Base-by-base conservation (phyloP, 441 rosid species). In the Euphorbia corollata region DNA sequence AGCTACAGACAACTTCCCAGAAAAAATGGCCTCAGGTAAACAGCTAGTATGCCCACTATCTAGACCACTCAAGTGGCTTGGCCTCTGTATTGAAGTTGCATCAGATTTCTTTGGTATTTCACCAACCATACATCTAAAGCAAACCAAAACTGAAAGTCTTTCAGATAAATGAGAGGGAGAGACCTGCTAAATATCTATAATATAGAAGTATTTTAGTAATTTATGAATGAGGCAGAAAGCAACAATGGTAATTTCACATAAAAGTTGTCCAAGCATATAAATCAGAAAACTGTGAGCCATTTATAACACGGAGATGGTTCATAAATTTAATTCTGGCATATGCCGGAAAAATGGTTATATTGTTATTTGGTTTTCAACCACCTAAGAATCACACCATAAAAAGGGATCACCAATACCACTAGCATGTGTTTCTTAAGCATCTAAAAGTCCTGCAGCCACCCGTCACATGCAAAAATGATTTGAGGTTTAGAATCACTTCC, bases 1-100 rank as follows among this genome's bases (percentile, higher is more conserved):
- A 65, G 90, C 82, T 64, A 95, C 87, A 73, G 95, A 82, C 73
- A 95, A 64, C 69, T 88, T 92, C 70, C 96, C 84, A 57, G 86
- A 72, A 60, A 78, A 83, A 68, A 83, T 47, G 76, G 79, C 78
- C 75, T 87, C 84, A 11, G 72, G 76, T 73, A 81, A 79, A 76
- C 67, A 79, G 77, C 64, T 82, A 59, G 71, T 72, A 71, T 71
- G 75, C 38, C 70, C 76, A 71, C 59, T 80, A 69, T 81, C 90
- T 48, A 76, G 78, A 77, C 58, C 68, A 55, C 65, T 78, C 19
- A 66, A 68, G 66, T 74, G 70, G 68, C 65, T 79, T 79, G 80
- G 63, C 74, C 73, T 72, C 70, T 80, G 83, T 60, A 69, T 54
- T 61, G 77, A 69, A 74, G 82, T 71, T 59, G 24, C 59, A 73